Base-by-base conservation (phyloP, 176 grass and related monocot genomes). In the Cenchrus americanus region DNA sequence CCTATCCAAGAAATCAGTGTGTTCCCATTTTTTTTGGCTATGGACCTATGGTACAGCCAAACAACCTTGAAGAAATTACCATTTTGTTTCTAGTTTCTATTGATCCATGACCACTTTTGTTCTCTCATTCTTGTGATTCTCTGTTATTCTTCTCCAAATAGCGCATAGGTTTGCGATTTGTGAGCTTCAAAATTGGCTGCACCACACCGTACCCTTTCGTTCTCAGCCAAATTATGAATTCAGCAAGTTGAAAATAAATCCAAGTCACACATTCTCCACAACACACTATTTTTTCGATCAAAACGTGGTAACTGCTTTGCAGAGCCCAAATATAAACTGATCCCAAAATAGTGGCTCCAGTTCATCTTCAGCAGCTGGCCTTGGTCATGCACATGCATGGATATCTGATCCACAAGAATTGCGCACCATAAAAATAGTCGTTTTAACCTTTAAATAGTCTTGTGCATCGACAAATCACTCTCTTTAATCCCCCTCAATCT, bases 351-450 rank as follows among this genome's bases (percentile, higher is more conserved):
- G 85, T n/a, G 8, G 3, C 5, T 10, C 72, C 62, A 80, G 68
- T 21, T 71, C 41, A 53, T 23, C 60, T 66, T 75, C 68, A 69
- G 69, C 61, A 57, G 48, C 59, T 32, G 51, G 48, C 24, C 47
- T 4, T 51, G 44, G 32, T 41, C 76, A 73, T 80, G 76, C 76
- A 44, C 65, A 27, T 37, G 80, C 80, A 37, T 37, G 34, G 34
- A 37, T 37, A 37, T 37, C 49, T 21, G 73, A 90, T 86, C 79
- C 79, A 53, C 61, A 34, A 73, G 79, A 67, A 66, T 43, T 47
- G 59, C 50, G 65, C 73, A 71, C 49, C 73, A 51, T 51, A 86
- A 90, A 90, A 86, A 83, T 86, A 86, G 88, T 15, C 3, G 1
- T 55, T 78, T 5, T 69, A 14, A 69, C 67, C 84, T 18, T 90